phyloP scores from a whole-genome alignment of 495 filamentous ascomycete genomes.

The Cercophora samala region DNA sequence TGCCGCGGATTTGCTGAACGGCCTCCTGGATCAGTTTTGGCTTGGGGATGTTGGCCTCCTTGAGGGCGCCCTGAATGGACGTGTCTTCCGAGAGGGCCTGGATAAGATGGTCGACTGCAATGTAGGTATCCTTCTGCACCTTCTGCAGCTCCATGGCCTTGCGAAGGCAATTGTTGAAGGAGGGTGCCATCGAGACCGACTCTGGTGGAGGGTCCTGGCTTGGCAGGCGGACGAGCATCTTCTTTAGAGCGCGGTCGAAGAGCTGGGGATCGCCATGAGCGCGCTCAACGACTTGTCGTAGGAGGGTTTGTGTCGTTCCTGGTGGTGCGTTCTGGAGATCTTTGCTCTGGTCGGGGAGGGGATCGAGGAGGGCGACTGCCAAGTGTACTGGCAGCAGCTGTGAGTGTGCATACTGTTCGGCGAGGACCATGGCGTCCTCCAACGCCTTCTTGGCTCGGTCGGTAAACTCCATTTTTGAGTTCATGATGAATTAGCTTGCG shows the following conservation, averaged over 20 bases:
- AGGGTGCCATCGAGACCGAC: slow-evolving; percentile 70
- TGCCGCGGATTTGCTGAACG: slow-evolving; percentile 84
- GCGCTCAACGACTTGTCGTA: slow-evolving; percentile 89
- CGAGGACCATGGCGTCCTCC: slow-evolving; percentile 76
- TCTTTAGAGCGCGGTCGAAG: slow-evolving; percentile 86
- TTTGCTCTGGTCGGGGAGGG: slow-evolving; percentile 69
- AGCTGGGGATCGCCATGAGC: slow-evolving; percentile 89
- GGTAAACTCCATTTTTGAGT: slow-evolving; percentile 74
- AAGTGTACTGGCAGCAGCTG: slow-evolving; percentile 88
- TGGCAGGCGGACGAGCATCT: slow-evolving; percentile 81
- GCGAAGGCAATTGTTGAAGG: slow-evolving; percentile 75
- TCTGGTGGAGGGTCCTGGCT: slow-evolving; percentile 95
- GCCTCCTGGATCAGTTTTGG: slow-evolving; percentile 83
- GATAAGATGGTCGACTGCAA: slow-evolving; percentile 93
- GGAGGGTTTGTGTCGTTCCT: slow-evolving; percentile 67
- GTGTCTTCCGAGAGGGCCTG: slow-evolving; percentile 74
- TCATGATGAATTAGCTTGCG: slow-evolving; percentile 39
- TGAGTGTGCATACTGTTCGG: slow-evolving; percentile 82
- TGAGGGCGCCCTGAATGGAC: slow-evolving; percentile 65
- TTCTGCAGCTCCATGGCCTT: slow-evolving; percentile 87
- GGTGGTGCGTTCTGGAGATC: slow-evolving; percentile 64
- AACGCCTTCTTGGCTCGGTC: slow-evolving; percentile 86
- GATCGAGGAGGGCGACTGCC: slow-evolving; percentile 83
- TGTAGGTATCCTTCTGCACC: slow-evolving; percentile 90
- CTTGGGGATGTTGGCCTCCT: slow-evolving; percentile 88